Conservation (phyloP, 2,329 filamentous ascomycete species). For the Cordyceps javanica region DNA sequence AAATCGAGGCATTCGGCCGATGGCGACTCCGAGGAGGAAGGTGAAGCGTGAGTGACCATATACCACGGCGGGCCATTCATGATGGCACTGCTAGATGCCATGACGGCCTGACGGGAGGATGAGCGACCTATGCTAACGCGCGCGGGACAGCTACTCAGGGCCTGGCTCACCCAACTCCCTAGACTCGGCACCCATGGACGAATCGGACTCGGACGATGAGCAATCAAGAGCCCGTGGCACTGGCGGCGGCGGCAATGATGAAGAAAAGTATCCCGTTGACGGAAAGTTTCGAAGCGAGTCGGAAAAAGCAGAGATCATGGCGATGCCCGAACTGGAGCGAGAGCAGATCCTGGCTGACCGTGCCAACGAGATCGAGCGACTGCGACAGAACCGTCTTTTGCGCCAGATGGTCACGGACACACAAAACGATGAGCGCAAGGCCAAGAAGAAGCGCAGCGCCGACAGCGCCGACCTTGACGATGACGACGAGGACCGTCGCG, state of each 20-base stretch:
- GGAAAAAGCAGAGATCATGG: slow-evolving; percentile 75
- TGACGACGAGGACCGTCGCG: slow-evolving; percentile 33
- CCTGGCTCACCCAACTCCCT: slow-evolving; percentile 68
- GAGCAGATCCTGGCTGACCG: slow-evolving; percentile 88
- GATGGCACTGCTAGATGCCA: background rate
- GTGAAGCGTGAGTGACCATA: slow-evolving; percentile 32
- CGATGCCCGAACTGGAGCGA: slow-evolving; percentile 82
- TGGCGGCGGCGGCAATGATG: slow-evolving; percentile 43
- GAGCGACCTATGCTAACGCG: background rate
- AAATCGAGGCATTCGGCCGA: slow-evolving; percentile 41
- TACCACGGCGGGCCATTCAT: background rate
- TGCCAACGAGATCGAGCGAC: slow-evolving; percentile 72
- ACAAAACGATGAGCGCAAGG: slow-evolving; percentile 54
- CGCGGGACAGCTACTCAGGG: slow-evolving; percentile 55
- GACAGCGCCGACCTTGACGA: slow-evolving; percentile 75
- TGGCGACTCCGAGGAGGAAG: slow-evolving; percentile 58
- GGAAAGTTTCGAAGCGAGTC: slow-evolving; percentile 71
- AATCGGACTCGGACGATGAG: slow-evolving; percentile 63
- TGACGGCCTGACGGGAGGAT: slow-evolving; percentile 7
- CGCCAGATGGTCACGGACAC: slow-evolving; percentile 66
- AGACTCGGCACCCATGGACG: slow-evolving; percentile 82
- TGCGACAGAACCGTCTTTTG: slow-evolving; percentile 75
- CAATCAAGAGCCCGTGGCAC: slow-evolving; percentile 36
- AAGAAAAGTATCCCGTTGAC: slow-evolving; percentile 75
- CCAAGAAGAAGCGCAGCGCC: slow-evolving; percentile 69